Conservation (phyloP, 2,329 filamentous ascomycete genomes). For the Fusarium chlamydosporum region DNA sequence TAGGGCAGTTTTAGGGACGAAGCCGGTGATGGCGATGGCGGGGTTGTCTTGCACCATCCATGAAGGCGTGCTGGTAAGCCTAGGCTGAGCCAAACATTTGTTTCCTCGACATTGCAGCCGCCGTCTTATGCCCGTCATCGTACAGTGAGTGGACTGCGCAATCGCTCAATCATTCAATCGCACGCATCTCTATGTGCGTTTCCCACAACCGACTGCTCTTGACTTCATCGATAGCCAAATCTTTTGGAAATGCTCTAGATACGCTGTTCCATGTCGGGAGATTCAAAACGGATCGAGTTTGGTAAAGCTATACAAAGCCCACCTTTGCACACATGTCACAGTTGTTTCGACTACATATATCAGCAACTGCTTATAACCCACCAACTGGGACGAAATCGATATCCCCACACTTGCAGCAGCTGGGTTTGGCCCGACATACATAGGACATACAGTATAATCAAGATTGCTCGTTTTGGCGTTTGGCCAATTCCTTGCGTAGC, state of each 20-base stretch:
- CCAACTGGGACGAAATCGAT: neutral
- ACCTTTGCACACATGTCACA: neutral
- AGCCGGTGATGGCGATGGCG: constrained; percentile 30
- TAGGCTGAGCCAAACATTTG: constrained; percentile 37
- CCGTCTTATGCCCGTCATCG: constrained; percentile 38
- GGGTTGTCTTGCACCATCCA: constrained; percentile 19
- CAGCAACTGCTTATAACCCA: neutral
- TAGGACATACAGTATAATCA: neutral
- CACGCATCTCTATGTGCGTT: constrained; percentile 30
- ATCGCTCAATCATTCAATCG: constrained; percentile 37
- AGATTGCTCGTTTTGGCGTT: neutral
- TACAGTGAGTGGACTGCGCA: constrained; percentile 13
- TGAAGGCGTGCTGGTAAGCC: constrained; percentile 29
- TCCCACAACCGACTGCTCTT: constrained; percentile 7
- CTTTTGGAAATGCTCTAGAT: constrained; percentile 22
- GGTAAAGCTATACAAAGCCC: constrained; percentile 35
- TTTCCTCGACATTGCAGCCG: constrained; percentile 26
- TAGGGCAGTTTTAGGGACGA: constrained; percentile 38
- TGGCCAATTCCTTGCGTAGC: neutral
- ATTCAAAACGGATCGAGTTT: constrained; percentile 29
- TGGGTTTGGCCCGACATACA: neutral
- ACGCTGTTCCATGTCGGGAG: constrained; percentile 30
- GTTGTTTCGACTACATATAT: neutral
- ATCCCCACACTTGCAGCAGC: neutral
- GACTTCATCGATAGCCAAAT: constrained; percentile 5